phyloP scores from a whole-genome alignment of 768 basidiomycete genomes.

The Tremella fuciformis region DNA sequence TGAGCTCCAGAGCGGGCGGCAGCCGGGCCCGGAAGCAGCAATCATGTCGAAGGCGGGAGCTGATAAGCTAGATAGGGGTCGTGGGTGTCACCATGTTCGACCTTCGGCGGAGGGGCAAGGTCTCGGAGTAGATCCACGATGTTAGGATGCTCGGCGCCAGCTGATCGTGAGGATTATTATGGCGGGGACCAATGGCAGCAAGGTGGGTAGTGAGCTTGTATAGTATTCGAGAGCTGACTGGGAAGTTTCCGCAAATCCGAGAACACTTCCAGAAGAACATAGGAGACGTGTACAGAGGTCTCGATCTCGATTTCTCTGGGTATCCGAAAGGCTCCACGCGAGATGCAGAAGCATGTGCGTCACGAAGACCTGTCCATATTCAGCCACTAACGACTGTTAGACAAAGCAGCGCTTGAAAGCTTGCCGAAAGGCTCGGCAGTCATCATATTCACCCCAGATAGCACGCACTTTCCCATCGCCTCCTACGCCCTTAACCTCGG shows the following conservation, averaged over 20 bases:
- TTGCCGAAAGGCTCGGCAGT: conserved; percentile 80
- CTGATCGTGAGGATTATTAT: conserved; percentile 57
- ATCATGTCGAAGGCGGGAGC: not conserved
- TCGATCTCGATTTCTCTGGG: conserved; percentile 79
- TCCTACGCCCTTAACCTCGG: conserved; percentile 79
- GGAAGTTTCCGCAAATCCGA: conserved; percentile 76
- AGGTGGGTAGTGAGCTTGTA: conserved; percentile 49
- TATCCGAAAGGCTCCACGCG: conserved; percentile 69
- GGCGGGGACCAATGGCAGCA: conserved; percentile 79
- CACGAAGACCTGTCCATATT: conserved; percentile 11
- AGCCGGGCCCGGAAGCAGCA: too few relatives aligned
- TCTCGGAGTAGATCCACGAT: conserved; percentile 29
- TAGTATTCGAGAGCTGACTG: conserved; percentile 1
- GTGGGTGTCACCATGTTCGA: conserved; percentile 88
- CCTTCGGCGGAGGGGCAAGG: conserved; percentile 78
- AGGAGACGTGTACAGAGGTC: conserved; percentile 74
- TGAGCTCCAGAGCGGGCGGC: conserved; percentile 42
- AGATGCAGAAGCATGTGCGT: conserved; percentile 78
- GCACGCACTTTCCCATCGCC: conserved; percentile 85
- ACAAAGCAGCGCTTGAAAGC: conserved; percentile 59
- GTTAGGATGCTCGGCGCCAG: conserved; percentile 2
- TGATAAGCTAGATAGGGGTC: conserved; percentile 60
- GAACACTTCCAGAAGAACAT: conserved; percentile 79
- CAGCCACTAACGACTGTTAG: conserved; percentile 8
- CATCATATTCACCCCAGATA: conserved; percentile 86